phyloP scores from a whole-genome alignment of 2,329 filamentous ascomycete genomes.

The Blastomyces parvus region DNA sequence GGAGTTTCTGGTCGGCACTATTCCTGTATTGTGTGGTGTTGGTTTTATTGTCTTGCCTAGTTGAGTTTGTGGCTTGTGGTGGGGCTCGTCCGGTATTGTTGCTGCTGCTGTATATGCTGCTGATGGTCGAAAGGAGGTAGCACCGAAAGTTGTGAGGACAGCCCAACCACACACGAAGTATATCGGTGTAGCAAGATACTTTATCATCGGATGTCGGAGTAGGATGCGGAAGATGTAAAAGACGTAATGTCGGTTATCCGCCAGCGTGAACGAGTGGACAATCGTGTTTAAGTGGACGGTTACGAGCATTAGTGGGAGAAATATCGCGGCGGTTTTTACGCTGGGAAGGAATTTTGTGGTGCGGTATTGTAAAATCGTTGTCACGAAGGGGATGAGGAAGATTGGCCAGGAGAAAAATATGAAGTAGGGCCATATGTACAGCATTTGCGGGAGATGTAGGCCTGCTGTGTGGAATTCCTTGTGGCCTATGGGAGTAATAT shows the following conservation, averaged over 20 bases:
- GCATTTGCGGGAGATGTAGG: conserved; percentile 80
- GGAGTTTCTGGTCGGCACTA: not conserved
- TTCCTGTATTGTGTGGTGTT: conserved; percentile 5
- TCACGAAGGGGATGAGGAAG: conserved; percentile 48
- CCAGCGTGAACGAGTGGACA: conserved; percentile 88
- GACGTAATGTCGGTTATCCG: conserved; percentile 93
- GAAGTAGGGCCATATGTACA: conserved; percentile 89
- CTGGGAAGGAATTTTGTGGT: conserved; percentile 23
- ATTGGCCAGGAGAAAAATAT: conserved; percentile 82
- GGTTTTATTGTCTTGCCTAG: conserved; percentile 14
- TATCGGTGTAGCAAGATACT: conserved; percentile 57
- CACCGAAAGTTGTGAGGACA: conserved; percentile 54
- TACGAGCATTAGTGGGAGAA: conserved; percentile 36
- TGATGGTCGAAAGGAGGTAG: not conserved
- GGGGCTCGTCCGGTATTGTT: no score
- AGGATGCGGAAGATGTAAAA: conserved; percentile 91
- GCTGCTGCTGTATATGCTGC: not conserved
- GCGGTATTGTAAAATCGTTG: conserved; percentile 26
- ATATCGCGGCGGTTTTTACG: conserved; percentile 23
- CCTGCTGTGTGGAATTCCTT: conserved; percentile 90
- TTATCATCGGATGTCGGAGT: conserved; percentile 56
- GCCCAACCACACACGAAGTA: conserved; percentile 65
- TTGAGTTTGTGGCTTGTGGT: not conserved
- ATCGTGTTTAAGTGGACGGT: conserved; percentile 77
- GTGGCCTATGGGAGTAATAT: conserved; percentile 53